Conservation (phyloP, 352 stramenopile genomes). For the Pythium oligandrum region DNA sequence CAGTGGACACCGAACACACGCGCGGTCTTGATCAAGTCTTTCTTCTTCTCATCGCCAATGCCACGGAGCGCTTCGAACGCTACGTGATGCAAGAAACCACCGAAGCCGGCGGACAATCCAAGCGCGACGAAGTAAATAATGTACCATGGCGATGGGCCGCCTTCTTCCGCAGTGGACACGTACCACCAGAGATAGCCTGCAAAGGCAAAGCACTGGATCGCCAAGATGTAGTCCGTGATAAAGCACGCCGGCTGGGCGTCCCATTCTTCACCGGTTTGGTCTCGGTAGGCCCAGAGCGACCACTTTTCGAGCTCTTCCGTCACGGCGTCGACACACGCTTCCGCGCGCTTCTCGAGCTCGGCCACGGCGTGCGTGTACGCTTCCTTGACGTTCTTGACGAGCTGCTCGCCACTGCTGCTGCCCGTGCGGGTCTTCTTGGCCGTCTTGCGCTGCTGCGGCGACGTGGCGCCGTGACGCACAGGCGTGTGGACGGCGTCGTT, state of each 20-base stretch:
- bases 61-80: conserved; percentile 71
- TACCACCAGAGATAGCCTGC: conserved; percentile 78
- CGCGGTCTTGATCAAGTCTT: conserved; percentile 56
- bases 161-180: conserved; percentile 38
- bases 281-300: conserved; percentile 76
- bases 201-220: conserved; percentile 80
- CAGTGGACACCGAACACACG: conserved; percentile 71
- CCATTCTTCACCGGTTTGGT: conserved; percentile 76
- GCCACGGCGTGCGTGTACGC: conserved; percentile 59
- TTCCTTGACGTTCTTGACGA: conserved; percentile 36
- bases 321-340: conserved; percentile 57
- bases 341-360: conserved; percentile 55
- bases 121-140: conserved; percentile 86
- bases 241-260: conserved; percentile 84
- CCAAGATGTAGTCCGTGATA: conserved; percentile 85
- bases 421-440: neutral
- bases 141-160: conserved; percentile 62
- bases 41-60: conserved; percentile 70
- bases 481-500: neutral
- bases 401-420: neutral
- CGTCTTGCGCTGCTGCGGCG: conserved; percentile 13
- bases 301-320: conserved; percentile 40
- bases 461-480: conserved; percentile 1
- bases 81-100: conserved; percentile 75
- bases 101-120: conserved; percentile 71